These are phyloP conservation scores for Fonsecaea monophora DNA, from an alignment of 2,329 filamentous ascomycete genomes.

Conservation along the genomic window DNA sequence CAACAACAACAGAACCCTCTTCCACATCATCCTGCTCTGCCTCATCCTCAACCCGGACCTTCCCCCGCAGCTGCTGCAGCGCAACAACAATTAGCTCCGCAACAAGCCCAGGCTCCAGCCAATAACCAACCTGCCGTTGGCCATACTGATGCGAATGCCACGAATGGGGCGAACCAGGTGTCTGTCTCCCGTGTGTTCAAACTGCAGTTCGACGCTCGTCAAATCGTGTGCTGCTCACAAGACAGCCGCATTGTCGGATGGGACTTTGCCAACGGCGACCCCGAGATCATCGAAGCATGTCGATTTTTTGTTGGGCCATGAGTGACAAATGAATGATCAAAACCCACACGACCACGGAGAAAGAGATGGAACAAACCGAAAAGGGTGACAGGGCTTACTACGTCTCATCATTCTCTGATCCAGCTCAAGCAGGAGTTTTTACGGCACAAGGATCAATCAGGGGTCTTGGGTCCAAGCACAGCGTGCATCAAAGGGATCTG, in stretches of 20 bases:
- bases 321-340: background rate
- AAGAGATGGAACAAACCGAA: background rate
- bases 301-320: conserved; percentile 76
- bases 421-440: background rate
- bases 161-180: conserved; percentile 21
- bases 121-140: conserved; percentile 33
- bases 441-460: background rate
- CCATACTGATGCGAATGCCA: conserved; percentile 42
- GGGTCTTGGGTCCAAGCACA: too few species aligned
- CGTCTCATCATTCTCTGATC: too few species aligned
- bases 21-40: conserved; percentile 2
- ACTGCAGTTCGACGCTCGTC: conserved; percentile 89
- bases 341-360: background rate
- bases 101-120: conserved; percentile 20
- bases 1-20: conserved; percentile 2
- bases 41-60: conserved; percentile 10
- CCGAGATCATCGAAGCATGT: conserved; percentile 77
- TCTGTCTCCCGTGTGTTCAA: conserved; percentile 80
- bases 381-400: too few species aligned
- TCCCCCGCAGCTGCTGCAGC: conserved; percentile 2
- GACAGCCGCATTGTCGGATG: conserved; percentile 91
- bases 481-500: too few species aligned
- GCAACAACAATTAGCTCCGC: conserved; percentile 15
- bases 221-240: conserved; percentile 94
- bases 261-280: conserved; percentile 92